Base-by-base conservation (phyloP, 371 early-diverging fungal species). In the Quaeritorhiza haematococci region DNA sequence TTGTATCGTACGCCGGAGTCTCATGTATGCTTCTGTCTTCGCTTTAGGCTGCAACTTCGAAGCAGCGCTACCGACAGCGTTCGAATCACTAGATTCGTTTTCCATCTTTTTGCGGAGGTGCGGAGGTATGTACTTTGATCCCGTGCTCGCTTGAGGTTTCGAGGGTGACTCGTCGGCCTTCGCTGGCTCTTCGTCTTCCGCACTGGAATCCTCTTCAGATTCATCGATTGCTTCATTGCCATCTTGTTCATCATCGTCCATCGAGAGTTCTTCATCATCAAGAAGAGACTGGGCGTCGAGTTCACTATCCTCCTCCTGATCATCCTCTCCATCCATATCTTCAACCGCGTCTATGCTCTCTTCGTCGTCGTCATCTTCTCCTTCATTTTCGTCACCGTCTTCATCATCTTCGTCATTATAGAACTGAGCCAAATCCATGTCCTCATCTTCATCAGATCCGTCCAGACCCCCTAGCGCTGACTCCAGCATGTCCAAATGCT, bases 111-210 rank as follows among this genome's bases (percentile, higher is more conserved):
- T 51, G 58, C 96, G 88, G 32, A 94, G 76, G 55, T 93, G 90
- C 43, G 97, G 96, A 23, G 97, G 97, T 7, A 94, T 72, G 58
- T 96, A 96, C 75, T 89, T 91, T 26, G 33, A 29, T 33, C 42
- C 33, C 8, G 0, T n/a, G n/a, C n/a, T n/a, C n/a, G n/a, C n/a
- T n/a, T n/a, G n/a, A n/a, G n/a, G n/a, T n/a, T n/a, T n/a, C n/a
- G n/a, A n/a, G n/a, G n/a, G n/a, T n/a, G n/a, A n/a, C n/a, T n/a
- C n/a, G n/a, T n/a, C n/a, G n/a, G n/a, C n/a, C n/a, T n/a, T n/a
- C n/a, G n/a, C n/a, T n/a, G n/a, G n/a, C n/a, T n/a, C n/a, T n/a
- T n/a, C n/a, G n/a, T n/a, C n/a, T n/a, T n/a, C n/a, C n/a, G n/a
- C n/a, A n/a, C n/a, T n/a, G n/a, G n/a, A n/a, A n/a, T n/a, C n/a